phyloP scores from a whole-genome alignment of 75 land plant genomes.

The Cunninghamia lanceolata region DNA sequence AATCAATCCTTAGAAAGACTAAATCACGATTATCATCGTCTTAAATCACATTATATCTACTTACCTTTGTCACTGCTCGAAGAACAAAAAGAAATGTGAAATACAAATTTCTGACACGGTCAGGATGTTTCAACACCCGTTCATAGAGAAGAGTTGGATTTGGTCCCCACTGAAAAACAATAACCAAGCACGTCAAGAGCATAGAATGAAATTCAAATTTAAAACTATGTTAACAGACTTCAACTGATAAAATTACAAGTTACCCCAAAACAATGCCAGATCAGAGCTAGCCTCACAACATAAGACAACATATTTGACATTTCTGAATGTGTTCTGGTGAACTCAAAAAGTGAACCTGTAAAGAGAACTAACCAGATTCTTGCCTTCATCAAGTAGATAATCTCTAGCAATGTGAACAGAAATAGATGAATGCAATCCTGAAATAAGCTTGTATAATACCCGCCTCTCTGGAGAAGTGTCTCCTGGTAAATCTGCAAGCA shows the following conservation, averaged over 20 bases:
- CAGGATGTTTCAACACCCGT: conserved; percentile 45
- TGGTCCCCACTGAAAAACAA: conserved; percentile 33
- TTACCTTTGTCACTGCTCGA: conserved; percentile 42
- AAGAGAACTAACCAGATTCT: conserved; percentile 16
- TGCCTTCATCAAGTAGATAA: conserved; percentile 37
- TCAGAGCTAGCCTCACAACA: neutral
- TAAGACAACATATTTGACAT: neutral
- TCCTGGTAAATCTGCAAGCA: conserved; percentile 12
- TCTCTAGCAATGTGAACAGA: conserved; percentile 46
- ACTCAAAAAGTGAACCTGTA: neutral
- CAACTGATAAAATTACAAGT: neutral
- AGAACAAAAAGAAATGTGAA: conserved; percentile 46
- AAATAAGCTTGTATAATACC: conserved; percentile 41
- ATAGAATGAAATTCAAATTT: neutral
- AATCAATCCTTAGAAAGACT: neutral
- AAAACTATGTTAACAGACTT: neutral
- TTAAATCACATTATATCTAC: neutral
- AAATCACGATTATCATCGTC: neutral
- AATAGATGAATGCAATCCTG: conserved; percentile 46
- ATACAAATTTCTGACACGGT: conserved; percentile 37
- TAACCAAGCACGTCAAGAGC: neutral
- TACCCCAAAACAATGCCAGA: neutral
- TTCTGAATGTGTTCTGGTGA: neutral
- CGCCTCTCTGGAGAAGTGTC: conserved; percentile 31
- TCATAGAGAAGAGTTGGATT: conserved; percentile 34